phyloP scores from a whole-genome alignment of 805 yeast genomes.

The Kockiozyma suomiensis region DNA sequence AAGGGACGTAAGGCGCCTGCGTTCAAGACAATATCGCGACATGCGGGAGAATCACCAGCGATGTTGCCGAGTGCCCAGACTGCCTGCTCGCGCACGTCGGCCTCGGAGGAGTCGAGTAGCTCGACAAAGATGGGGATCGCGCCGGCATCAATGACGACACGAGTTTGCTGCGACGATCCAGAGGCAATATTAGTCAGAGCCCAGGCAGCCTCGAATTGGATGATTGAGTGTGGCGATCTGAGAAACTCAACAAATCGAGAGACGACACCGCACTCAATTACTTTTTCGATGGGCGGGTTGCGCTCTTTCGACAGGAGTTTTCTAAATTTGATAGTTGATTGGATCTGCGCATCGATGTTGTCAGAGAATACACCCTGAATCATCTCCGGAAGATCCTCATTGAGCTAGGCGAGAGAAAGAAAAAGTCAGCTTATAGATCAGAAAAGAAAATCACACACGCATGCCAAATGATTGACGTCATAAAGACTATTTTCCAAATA shows the following conservation, averaged over 20 bases:
- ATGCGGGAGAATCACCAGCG: constrained; percentile 92
- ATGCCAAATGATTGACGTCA: neutral
- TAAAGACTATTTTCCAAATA: too few relatives aligned
- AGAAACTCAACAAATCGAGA: constrained; percentile 87
- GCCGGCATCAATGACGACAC: constrained; percentile 85
- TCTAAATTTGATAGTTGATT: constrained; percentile 90
- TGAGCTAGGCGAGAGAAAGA: too few relatives aligned
- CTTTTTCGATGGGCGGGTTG: constrained; percentile 94
- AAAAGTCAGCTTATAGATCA: too few relatives aligned
- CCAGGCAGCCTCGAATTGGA: constrained; percentile 99
- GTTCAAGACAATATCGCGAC: constrained; percentile 83
- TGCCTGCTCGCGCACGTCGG: constrained; percentile 96
- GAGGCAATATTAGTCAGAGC: constrained; percentile 98
- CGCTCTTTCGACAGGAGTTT: constrained; percentile 91
- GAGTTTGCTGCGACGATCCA: constrained; percentile 87
- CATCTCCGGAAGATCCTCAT: constrained; percentile 77
- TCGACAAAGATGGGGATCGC: constrained; percentile 92
- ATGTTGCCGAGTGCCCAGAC: constrained; percentile 99
- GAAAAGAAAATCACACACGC: constrained; percentile 12
- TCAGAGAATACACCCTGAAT: constrained; percentile 74
- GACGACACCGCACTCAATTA: constrained; percentile 90
- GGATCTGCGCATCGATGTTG: constrained; percentile 77
- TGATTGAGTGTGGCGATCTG: constrained; percentile 72
- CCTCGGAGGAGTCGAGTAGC: constrained; percentile 73
- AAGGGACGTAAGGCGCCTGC: constrained; percentile 91